Evolutionary conservation across 1,284 basidiomycete species (phyloP).

Genomic region (Sphaerobolus stellatus): DNA sequence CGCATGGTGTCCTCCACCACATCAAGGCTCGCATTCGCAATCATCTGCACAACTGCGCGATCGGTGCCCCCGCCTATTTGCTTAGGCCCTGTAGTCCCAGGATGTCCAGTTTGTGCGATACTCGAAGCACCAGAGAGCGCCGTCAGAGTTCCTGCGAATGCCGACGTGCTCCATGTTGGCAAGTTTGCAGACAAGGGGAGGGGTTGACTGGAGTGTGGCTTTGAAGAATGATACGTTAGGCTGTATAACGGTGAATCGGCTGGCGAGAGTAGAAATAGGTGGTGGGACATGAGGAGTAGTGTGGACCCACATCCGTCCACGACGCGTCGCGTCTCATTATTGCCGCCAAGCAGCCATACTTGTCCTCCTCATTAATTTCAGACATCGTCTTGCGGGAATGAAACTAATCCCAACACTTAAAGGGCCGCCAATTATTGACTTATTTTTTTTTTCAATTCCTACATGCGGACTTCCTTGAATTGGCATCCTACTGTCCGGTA

Average conservation of each 20-base stretch:
- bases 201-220: conserved; percentile 55
- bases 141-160: conserved; percentile 83
- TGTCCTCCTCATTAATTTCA: too few relatives aligned
- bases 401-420: too few relatives aligned
- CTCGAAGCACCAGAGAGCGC: conserved; percentile 80
- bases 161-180: conserved; percentile 82
- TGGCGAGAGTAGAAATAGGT: conserved; percentile 77
- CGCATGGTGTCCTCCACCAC: conserved; percentile 89
- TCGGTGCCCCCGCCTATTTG: conserved; percentile 74
- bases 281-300: conserved; percentile 67
- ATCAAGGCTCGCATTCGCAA: conserved; percentile 91
- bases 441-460: too few relatives aligned
- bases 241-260: conserved; percentile 81
- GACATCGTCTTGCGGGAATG: too few relatives aligned
- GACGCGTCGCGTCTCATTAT: too few relatives aligned
- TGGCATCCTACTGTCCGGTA: too few relatives aligned
- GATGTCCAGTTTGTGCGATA: conserved; percentile 56
- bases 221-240: conserved; percentile 75
- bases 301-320: conserved; percentile 2
- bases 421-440: too few relatives aligned
- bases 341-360: too few relatives aligned
- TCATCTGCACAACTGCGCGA: conserved; percentile 94
- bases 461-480: too few relatives aligned
- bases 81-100: conserved; percentile 51
- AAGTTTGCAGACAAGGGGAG: conserved; percentile 75